Conservation (phyloP, 225 moss, liverwort and hornwort species). For the Anthoceros angustus region DNA sequence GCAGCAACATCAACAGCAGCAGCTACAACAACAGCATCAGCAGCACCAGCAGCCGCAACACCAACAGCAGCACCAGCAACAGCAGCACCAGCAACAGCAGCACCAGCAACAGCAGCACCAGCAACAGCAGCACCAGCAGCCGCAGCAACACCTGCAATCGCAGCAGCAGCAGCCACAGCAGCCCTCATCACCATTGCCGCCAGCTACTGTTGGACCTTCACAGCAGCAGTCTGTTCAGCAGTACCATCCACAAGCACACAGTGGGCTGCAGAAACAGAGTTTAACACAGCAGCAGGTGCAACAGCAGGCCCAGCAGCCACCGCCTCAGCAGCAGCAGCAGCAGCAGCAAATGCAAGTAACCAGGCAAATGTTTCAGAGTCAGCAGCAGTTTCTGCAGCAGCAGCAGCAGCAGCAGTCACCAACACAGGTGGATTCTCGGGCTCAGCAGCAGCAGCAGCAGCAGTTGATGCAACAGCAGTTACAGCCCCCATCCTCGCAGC, state of each 20-base stretch:
- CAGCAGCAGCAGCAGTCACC: not conserved
- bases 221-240: conserved; percentile 17
- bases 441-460: not conserved
- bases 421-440: not conserved
- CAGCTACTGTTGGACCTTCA: not conserved
- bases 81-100: not conserved
- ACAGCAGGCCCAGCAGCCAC: no score
- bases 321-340: no score
- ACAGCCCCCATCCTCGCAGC: no score
- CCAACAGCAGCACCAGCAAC: not conserved
- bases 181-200: not conserved
- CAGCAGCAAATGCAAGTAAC: no score
- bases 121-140: not conserved
- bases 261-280: no score
- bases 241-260: not conserved
- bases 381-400: not conserved
- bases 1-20: conserved; percentile 18
- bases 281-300: conserved; percentile 2
- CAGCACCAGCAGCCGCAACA: conserved; percentile 13
- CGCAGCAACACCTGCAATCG: not conserved
- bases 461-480: not conserved
- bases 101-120: no score
- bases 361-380: not conserved
- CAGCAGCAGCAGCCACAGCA: not conserved
- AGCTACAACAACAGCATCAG: conserved; percentile 19